Evolutionary conservation across 2,329 filamentous ascomycete genomes (phyloP).

Genomic region (Epichloe uncinata): DNA sequence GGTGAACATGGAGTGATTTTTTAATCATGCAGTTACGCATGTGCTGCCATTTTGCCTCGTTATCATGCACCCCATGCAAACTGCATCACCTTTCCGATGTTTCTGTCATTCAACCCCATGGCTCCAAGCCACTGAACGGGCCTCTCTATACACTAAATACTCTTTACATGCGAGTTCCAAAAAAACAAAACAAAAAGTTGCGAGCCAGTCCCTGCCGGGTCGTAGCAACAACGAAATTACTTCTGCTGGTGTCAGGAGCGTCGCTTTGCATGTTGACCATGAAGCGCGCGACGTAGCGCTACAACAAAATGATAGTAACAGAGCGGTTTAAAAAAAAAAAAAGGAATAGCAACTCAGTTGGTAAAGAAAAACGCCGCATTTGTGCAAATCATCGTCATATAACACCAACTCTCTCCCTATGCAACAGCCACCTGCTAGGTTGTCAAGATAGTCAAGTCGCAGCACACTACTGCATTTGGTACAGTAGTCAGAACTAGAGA

Average conservation of each 20-base stretch:
- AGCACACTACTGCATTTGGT: constrained; percentile 6
- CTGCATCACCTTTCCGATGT: not conserved
- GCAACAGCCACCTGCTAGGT: not conserved
- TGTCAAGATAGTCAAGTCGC: constrained; percentile 2
- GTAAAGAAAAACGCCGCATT: constrained; percentile 14
- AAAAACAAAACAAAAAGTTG: not conserved
- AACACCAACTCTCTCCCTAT: not conserved
- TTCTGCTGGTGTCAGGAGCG: not conserved
- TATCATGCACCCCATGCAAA: not conserved
- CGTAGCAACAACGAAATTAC: not conserved
- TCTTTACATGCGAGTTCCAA: not conserved
- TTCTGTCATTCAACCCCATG: not conserved
- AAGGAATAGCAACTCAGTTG: not conserved
- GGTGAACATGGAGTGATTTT: not conserved
- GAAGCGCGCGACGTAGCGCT: not conserved
- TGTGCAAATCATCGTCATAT: constrained; percentile 2
- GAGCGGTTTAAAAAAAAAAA: not conserved
- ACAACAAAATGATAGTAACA: not conserved
- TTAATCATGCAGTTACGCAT: too few species aligned
- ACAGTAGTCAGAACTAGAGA: not conserved
- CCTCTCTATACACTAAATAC: not conserved
- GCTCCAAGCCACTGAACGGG: too few species aligned
- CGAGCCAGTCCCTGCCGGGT: not conserved
- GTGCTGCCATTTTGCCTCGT: not conserved
- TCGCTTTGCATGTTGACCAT: not conserved